Evolutionary conservation across 2,329 filamentous ascomycete genomes (phyloP), one percentile per base, ranked within the genome.

Genomic region (Daldinia sp.): DNA sequence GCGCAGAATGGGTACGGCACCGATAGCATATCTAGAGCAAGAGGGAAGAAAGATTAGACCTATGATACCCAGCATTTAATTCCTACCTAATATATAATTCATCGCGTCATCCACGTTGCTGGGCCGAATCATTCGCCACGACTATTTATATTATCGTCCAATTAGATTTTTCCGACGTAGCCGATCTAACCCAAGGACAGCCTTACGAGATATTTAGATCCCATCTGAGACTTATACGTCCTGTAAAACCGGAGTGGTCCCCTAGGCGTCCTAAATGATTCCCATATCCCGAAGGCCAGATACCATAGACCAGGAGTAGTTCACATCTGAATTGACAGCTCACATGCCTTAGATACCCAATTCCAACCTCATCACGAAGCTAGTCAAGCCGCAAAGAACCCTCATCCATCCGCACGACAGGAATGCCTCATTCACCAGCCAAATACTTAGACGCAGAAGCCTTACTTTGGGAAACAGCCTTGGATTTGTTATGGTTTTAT

Each of bases 21-120:
- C 29, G 51, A 45, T 34, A 53, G 43, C 41, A 45, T 21, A 25
- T 47, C 55, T 15, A 35, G 47, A 34, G 25, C 41, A 11, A 58
- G 58, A 56, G 67, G 67, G 39, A 67, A 67, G 55, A 58, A 60
- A 63, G 64, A 67, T 29, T 66, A 67, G 62, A 67, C 37, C 49
- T 27, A 57, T 50, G 58, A 67, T 64, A 67, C 58, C 64, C 35
- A 37, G 19, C 45, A 25, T 49, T 39, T 27, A 47, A n/a, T 43
- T 52, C 9, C 7, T 3, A 8, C 41, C 17, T 66, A 55, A 61
- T 58, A 48, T 41, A 58, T 62, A 64, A 62, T 53, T 48, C 51
- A 58, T 64, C 13, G n/a, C 30, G 50, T 51, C n/a, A 23, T 21
- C 45, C 39, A 30, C n/a, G 4, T 35, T n/a, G 39, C 21, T 45